phyloP scores from a whole-genome alignment of 768 basidiomycete species.

The Tubosaeta brunneosetosa region DNA sequence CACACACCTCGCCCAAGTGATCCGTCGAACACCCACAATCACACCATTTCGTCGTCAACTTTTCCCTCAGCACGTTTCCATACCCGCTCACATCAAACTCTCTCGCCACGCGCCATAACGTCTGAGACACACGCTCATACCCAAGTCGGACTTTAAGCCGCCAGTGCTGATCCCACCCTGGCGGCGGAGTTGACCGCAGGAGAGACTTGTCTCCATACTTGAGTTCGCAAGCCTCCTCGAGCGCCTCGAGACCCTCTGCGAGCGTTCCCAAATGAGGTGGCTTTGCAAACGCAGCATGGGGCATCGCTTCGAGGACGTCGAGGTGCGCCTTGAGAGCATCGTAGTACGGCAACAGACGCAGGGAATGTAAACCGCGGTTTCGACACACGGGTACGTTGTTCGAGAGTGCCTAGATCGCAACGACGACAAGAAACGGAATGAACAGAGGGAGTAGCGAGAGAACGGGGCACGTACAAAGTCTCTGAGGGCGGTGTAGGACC shows the following conservation, averaged over 20 bases:
- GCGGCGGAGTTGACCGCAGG: conserved; percentile 28
- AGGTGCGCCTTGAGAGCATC: conserved; percentile 58
- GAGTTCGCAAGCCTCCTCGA: conserved; percentile 62
- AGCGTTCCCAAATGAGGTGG: conserved; percentile 62
- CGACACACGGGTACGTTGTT: conserved; percentile 64
- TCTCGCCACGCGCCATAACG: conserved; percentile 64
- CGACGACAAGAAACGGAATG: background rate
- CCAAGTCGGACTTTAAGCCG: conserved; percentile 54
- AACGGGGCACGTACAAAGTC: conserved; percentile 55
- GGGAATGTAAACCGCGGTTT: conserved; percentile 62
- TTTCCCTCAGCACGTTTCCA: conserved; percentile 63
- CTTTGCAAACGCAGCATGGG: conserved; percentile 54
- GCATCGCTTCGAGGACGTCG: conserved; percentile 54
- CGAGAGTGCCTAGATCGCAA: conserved; percentile 51
- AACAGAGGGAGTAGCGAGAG: background rate
- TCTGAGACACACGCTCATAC: conserved; percentile 59
- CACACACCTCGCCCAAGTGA: conserved; percentile 73
- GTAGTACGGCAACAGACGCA: conserved; percentile 58
- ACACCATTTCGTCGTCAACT: conserved; percentile 72
- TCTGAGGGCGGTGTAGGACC: conserved; percentile 73
- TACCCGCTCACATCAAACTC: conserved; percentile 75
- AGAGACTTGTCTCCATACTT: conserved; percentile 43
- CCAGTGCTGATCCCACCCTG: conserved; percentile 57
- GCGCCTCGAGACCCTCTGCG: conserved; percentile 51
- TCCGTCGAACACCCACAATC: conserved; percentile 80